These are phyloP conservation scores for Daedaleopsis sinensis DNA, from an alignment of 768 basidiomycete species.

Conservation along the genomic window DNA sequence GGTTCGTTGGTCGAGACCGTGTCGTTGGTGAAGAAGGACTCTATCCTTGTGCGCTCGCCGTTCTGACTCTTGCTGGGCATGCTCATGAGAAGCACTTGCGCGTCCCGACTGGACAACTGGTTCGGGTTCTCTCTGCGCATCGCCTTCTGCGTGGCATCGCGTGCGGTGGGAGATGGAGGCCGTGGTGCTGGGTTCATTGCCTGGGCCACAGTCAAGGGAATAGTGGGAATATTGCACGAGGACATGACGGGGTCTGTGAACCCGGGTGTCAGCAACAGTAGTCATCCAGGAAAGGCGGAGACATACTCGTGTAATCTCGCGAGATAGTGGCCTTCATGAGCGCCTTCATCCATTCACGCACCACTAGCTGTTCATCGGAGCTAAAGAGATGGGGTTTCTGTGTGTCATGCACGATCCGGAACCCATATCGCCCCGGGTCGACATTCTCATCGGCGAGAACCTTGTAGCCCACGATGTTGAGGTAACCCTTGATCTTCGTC, in stretches of 20 bases:
- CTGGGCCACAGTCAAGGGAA: conserved; percentile 92
- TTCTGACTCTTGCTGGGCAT: conserved; percentile 43
- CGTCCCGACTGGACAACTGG: conserved; percentile 79
- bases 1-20: conserved; percentile 37
- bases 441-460: conserved; percentile 92
- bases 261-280: conserved; percentile 19
- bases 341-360: conserved; percentile 99
- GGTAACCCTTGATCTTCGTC: conserved; percentile 94
- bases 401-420: conserved; percentile 88
- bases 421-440: conserved; percentile 92
- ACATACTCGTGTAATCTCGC: conserved; percentile 86
- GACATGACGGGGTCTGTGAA: conserved; percentile 87
- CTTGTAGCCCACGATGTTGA: conserved; percentile 90
- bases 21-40: conserved; percentile 59
- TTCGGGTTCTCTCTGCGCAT: conserved; percentile 84
- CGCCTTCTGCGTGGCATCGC: conserved; percentile 87
- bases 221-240: conserved; percentile 95
- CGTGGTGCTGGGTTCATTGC: conserved; percentile 95
- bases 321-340: conserved; percentile 99
- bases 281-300: not conserved
- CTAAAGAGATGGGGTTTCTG: conserved; percentile 92
- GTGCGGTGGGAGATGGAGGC: conserved; percentile 88
- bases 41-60: conserved; percentile 51
- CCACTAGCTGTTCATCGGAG: conserved; percentile 79
- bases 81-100: conserved; percentile 71